Base-by-base conservation (phyloP, 192 early-diverging fungal genomes). In the Coemansia sp. region DNA sequence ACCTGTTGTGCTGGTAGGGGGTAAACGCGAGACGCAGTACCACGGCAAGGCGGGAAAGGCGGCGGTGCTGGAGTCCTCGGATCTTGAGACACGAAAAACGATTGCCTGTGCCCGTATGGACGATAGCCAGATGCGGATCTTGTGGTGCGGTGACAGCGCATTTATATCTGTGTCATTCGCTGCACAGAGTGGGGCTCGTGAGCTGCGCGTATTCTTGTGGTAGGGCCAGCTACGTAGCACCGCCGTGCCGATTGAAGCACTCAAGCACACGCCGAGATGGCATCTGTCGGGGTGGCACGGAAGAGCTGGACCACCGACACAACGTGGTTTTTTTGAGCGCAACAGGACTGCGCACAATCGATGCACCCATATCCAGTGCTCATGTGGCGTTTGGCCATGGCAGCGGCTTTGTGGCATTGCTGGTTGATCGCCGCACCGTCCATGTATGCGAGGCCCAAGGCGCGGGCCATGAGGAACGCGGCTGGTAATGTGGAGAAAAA, bases 21-120 rank as follows among this genome's bases (percentile, higher is more conserved):
- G 96, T 66, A 89, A 87, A 42, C 94, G 93, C 60, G 95, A 96
- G 73, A 99, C 97, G 13, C 97, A 99, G 72, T 99, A 98, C 75
- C 94, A 97, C 70, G 95, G 95, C 56, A 88, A 90, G n/a, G 90
- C 83, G 54, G 94, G 73, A 60, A 79, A 24, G 91, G 90, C 13
- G 16, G 21, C 44, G 21, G 16, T 40, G 10, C 31, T 14, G 37
- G 39, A 1, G 2, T 29, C 31, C 54, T 36, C 7, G 7, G 7
- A 48, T 16, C 89, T 91, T 3, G 77, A 36, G 1, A 85, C 91
- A 95, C 86, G 82, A 62, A 65, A 68, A 6, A 77, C 77, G 61
- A 64, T 65, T 14, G 71, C 64, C 17, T 77, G 70, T 10, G 64
- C 69, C 0, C 86, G 89, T 56, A 93, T 95, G 62, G 95, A 96